phyloP scores from a whole-genome alignment of 2,329 filamentous ascomycete genomes.

The Phyllosticta citrichinensis region DNA sequence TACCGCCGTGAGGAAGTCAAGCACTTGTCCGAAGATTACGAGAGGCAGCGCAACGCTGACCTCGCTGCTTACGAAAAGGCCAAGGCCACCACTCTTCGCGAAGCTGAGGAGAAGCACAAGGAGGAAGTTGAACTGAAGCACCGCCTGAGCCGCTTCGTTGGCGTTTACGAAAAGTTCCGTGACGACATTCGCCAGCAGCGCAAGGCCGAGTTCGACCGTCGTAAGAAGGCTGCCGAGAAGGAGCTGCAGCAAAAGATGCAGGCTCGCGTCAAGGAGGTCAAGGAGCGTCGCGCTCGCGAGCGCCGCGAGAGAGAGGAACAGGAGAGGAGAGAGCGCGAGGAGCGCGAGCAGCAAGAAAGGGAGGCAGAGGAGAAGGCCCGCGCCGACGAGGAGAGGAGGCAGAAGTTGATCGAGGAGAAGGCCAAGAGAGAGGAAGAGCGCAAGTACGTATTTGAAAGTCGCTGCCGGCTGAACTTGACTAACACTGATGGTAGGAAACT shows the following conservation, averaged over 20 bases:
- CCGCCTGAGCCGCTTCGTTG: conserved; percentile 74
- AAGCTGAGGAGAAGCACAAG: conserved; percentile 80
- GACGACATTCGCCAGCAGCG: conserved; percentile 74
- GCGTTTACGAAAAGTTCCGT: conserved; percentile 76
- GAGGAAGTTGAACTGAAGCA: conserved; percentile 90
- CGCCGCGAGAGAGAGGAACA: conserved; percentile 75
- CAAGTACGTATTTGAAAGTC: conserved; percentile 35
- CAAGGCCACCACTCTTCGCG: conserved; percentile 67
- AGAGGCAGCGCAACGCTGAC: conserved; percentile 69
- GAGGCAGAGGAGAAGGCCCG: conserved; percentile 80
- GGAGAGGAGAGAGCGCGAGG: conserved; percentile 67
- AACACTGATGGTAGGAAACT: conserved; percentile 42
- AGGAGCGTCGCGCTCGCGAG: conserved; percentile 73
- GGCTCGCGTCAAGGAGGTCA: conserved; percentile 76
- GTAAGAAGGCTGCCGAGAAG: conserved; percentile 79
- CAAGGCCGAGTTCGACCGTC: conserved; percentile 91
- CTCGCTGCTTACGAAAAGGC: conserved; percentile 67
- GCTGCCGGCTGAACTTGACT: conserved; percentile 17
- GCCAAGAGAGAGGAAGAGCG: conserved; percentile 48
- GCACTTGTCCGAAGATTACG: conserved; percentile 80
- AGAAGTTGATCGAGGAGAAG: conserved; percentile 63
- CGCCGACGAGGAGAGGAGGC: conserved; percentile 70
- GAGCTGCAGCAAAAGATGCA: conserved; percentile 90
- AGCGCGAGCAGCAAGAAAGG: conserved; percentile 67
- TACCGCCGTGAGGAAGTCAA: conserved; percentile 93